phyloP scores from a whole-genome alignment of 1,284 basidiomycete genomes.

The Apiotrichum laibachii region DNA sequence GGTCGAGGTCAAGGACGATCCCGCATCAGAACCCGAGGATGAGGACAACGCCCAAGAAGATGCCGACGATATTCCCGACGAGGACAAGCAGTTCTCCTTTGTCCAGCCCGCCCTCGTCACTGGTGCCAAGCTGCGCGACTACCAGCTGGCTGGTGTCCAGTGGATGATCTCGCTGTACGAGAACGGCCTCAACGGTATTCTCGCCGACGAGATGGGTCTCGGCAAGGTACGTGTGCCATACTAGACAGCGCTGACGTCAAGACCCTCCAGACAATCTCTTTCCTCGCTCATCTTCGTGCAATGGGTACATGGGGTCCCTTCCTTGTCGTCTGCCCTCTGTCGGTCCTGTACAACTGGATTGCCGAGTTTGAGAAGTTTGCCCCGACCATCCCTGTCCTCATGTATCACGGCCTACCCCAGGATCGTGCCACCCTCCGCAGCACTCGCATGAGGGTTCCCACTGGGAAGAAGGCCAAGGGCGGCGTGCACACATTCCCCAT shows the following conservation, averaged over 20 bases:
- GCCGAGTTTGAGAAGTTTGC: slow-evolving; percentile 83
- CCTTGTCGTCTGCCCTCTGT: slow-evolving; percentile 85
- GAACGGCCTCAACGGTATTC: slow-evolving; percentile 90
- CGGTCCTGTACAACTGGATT: slow-evolving; percentile 88
- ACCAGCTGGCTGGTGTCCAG: slow-evolving; percentile 90
- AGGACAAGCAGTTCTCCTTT: slow-evolving; percentile 42
- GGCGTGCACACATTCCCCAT: slow-evolving; percentile 44
- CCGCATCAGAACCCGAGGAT: slow-evolving; percentile 14
- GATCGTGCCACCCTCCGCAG: slow-evolving; percentile 72
- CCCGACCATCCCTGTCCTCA: slow-evolving; percentile 63
- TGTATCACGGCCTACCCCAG: slow-evolving; percentile 82
- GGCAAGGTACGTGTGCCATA: slow-evolving; percentile 61
- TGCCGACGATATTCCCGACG: slow-evolving; percentile 8
- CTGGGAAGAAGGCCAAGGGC: slow-evolving; percentile 28
- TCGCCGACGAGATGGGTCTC: slow-evolving; percentile 82
- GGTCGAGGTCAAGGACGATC: slow-evolving; percentile 7
- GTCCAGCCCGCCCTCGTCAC: slow-evolving; percentile 76
- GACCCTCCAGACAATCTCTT: slow-evolving; percentile 91
- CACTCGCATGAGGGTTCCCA: slow-evolving; percentile 50
- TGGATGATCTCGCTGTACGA: slow-evolving; percentile 94
- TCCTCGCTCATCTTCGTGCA: slow-evolving; percentile 82
- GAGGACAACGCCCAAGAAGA: slow-evolving; percentile 21
- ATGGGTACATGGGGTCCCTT: slow-evolving; percentile 73
- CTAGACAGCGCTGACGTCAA: slow-evolving; percentile 38
- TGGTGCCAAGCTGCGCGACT: slow-evolving; percentile 78